Conservation (phyloP, 2,329 filamentous ascomycete genomes). For the Epicoccum sorghinum region DNA sequence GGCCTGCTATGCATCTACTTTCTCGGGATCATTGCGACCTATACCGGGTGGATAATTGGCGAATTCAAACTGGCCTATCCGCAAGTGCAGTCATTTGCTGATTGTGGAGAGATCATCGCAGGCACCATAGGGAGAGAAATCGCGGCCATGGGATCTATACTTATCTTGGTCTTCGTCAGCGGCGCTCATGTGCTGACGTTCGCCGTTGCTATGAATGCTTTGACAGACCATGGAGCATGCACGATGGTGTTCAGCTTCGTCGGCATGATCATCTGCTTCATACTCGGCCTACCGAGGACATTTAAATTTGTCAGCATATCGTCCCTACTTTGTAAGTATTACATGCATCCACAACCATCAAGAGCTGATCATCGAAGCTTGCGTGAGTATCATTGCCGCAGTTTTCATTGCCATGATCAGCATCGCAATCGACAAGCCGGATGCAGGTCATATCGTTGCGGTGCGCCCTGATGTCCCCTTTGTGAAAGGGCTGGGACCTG, state of each 20-base stretch:
- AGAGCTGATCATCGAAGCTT: constrained; percentile 51
- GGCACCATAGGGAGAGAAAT: constrained; percentile 68
- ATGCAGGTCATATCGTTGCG: constrained; percentile 36
- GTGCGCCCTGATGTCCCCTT: constrained; percentile 29
- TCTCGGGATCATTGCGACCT: constrained; percentile 63
- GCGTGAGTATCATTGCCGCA: constrained; percentile 67
- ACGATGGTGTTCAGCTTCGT: constrained; percentile 69
- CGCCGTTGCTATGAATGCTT: constrained; percentile 69
- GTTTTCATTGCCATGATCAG: constrained; percentile 71
- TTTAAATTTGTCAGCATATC: constrained; percentile 67
- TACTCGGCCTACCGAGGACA: constrained; percentile 66
- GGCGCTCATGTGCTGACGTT: constrained; percentile 75
- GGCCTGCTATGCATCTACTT: constrained; percentile 60
- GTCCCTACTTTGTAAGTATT: constrained; percentile 61
- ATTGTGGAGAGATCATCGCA: constrained; percentile 67
- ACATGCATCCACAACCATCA: background rate
- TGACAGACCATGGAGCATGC: constrained; percentile 67
- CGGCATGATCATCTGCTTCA: constrained; percentile 63
- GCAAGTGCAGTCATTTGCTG: constrained; percentile 69
- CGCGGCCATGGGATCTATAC: constrained; percentile 64
- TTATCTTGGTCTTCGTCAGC: constrained; percentile 73
- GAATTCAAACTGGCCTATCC: constrained; percentile 65
- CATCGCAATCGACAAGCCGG: constrained; percentile 60
- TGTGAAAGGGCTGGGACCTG: constrained; percentile 35
- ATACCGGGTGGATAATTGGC: constrained; percentile 66